These are phyloP conservation scores for Penicillium sclerotigenum DNA, from an alignment of 2,329 filamentous ascomycete genomes.

Conservation along the genomic window DNA sequence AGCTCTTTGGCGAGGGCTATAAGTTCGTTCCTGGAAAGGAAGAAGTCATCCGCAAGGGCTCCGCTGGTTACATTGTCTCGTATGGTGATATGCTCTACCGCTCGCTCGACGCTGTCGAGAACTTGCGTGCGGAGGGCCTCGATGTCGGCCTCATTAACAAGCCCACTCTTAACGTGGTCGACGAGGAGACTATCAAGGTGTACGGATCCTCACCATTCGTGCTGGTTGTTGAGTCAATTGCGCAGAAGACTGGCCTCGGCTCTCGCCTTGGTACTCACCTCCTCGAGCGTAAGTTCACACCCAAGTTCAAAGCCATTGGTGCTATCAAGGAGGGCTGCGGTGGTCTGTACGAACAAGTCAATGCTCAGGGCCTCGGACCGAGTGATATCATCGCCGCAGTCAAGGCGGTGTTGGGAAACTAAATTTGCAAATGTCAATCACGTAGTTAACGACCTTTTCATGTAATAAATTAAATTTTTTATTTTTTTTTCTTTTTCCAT, in stretches of 20 bases:
- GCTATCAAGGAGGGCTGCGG: slow-evolving; percentile 40
- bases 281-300: slow-evolving; percentile 37
- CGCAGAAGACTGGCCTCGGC: slow-evolving; percentile 42
- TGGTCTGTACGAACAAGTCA: slow-evolving; percentile 40
- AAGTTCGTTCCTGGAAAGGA: slow-evolving; percentile 40
- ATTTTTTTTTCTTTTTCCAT: background rate
- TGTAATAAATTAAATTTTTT: background rate
- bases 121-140: slow-evolving; percentile 35
- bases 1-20: slow-evolving; percentile 37
- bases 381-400: slow-evolving; percentile 34
- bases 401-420: slow-evolving; percentile 25
- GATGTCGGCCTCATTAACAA: slow-evolving; percentile 43
- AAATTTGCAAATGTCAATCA: background rate
- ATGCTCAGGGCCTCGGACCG: slow-evolving; percentile 38
- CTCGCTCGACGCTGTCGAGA: slow-evolving; percentile 40
- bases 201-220: slow-evolving; percentile 40
- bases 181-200: slow-evolving; percentile 38
- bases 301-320: slow-evolving; percentile 39
- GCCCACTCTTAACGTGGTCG: slow-evolving; percentile 39
- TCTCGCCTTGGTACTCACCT: slow-evolving; percentile 38
- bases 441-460: slow-evolving; percentile 1
- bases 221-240: slow-evolving; percentile 38
- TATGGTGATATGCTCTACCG: slow-evolving; percentile 44
- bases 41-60: slow-evolving; percentile 38
- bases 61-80: slow-evolving; percentile 38